These are phyloP conservation scores for Saturnispora silvae DNA, from an alignment of 805 yeast genomes.

Conservation along the genomic window DNA sequence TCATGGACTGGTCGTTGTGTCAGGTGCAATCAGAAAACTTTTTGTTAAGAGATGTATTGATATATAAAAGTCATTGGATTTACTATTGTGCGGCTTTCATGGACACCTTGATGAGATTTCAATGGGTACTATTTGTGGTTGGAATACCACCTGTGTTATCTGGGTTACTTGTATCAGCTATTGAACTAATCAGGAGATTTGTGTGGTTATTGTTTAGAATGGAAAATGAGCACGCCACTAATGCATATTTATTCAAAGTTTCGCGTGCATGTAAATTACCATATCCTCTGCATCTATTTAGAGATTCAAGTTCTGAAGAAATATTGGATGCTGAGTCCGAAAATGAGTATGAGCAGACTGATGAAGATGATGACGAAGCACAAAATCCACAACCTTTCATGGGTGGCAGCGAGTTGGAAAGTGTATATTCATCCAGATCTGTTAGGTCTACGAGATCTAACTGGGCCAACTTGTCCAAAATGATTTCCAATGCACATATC, in stretches of 20 bases:
- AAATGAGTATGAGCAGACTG: constrained; percentile 10
- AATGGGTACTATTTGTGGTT: constrained; percentile 69
- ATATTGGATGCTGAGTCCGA: no score
- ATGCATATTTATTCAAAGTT: constrained; percentile 75
- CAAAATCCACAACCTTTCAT: background rate
- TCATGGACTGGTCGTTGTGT: constrained; percentile 92
- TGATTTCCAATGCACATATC: constrained; percentile 67
- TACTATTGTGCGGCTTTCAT: constrained; percentile 67
- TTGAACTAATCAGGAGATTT: constrained; percentile 74
- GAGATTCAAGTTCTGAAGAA: no score
- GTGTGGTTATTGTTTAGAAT: constrained; percentile 87
- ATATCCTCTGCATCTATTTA: constrained; percentile 35
- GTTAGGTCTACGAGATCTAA: constrained; percentile 6
- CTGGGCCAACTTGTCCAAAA: constrained; percentile 33
- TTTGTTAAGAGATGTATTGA: constrained; percentile 61
- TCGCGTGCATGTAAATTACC: constrained; percentile 85
- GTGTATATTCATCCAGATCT: constrained; percentile 18
- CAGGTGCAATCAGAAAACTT: constrained; percentile 51
- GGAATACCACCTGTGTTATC: constrained; percentile 82
- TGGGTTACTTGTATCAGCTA: constrained; percentile 71
- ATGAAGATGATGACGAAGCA: background rate
- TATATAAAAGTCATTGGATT: constrained; percentile 44
- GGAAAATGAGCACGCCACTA: constrained; percentile 93
- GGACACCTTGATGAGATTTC: constrained; percentile 70
- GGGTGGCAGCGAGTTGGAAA: background rate